Evolutionary conservation across 768 basidiomycete species (phyloP).

Genomic region (Nidularia sp.): DNA sequence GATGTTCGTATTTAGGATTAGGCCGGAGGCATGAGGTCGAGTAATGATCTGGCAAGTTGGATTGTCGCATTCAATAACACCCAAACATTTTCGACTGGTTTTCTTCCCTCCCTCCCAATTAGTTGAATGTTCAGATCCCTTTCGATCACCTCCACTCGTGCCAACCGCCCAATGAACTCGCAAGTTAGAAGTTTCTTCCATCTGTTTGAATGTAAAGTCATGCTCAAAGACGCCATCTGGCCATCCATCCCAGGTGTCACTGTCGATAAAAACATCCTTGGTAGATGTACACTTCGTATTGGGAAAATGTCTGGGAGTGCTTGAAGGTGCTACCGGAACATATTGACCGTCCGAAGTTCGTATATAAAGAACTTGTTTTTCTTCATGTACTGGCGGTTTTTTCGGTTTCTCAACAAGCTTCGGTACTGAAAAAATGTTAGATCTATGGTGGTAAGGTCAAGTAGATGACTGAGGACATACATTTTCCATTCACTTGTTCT

Average conservation of each 20-base stretch:
- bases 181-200: conserved; percentile 6
- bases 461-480: not conserved
- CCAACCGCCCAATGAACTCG: conserved; percentile 14
- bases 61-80: conserved; percentile 11
- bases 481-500: not conserved
- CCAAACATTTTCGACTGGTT: conserved; percentile 8
- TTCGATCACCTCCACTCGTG: conserved; percentile 8
- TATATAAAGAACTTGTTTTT: not conserved
- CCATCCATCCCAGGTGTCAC: conserved; percentile 14
- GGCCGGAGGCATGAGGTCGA: conserved; percentile 10
- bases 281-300: not conserved
- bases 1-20: conserved; percentile 4
- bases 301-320: not conserved
- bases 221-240: conserved; percentile 12
- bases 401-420: not conserved
- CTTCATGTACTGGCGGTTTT: not conserved
- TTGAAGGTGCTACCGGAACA: not conserved
- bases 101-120: conserved; percentile 8
- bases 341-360: not conserved
- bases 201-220: conserved; percentile 5
- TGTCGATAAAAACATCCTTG: not conserved
- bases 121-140: conserved; percentile 5
- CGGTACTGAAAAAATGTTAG: not conserved
- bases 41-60: conserved; percentile 9
- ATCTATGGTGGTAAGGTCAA: not conserved